Conservation (phyloP, 2,329 filamentous ascomycete species). For the Scedosporium dehoogii region DNA sequence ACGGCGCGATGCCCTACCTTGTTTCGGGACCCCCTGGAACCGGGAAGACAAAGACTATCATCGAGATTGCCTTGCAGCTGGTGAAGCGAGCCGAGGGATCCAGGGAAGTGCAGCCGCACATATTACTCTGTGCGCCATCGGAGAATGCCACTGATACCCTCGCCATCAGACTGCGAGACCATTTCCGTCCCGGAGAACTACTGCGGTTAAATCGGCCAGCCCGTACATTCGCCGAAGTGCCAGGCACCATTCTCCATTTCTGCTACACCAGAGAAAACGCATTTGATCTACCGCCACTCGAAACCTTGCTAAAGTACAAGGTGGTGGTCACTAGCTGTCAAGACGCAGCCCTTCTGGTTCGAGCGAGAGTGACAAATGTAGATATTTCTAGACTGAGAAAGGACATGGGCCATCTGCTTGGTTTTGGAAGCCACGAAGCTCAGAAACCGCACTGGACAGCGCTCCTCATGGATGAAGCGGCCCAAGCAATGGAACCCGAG, state of each 20-base stretch:
- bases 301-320: background rate
- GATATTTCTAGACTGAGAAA: background rate
- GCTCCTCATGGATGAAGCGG: slow-evolving; percentile 4
- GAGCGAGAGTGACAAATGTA: background rate
- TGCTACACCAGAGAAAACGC: background rate
- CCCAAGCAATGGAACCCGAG: slow-evolving; percentile 6
- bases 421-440: background rate
- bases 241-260: slow-evolving; percentile 1
- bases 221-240: slow-evolving; percentile 3
- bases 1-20: slow-evolving; percentile 5
- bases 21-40: slow-evolving; percentile 4
- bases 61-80: slow-evolving; percentile 4
- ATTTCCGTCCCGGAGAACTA: background rate
- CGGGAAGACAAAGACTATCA: slow-evolving; percentile 4
- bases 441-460: slow-evolving; percentile 1
- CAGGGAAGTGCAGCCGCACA: background rate
- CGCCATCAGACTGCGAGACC: background rate
- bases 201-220: slow-evolving; percentile 3
- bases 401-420: background rate
- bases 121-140: slow-evolving; percentile 3
- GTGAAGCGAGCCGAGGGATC: background rate
- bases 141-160: slow-evolving; percentile 5
- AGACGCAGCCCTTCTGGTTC: background rate
- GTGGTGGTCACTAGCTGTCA: slow-evolving; percentile 6
- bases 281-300: slow-evolving; percentile 1